Evolutionary conservation across 805 yeast genomes (phyloP).

Genomic region (Pichia kluyveri): DNA sequence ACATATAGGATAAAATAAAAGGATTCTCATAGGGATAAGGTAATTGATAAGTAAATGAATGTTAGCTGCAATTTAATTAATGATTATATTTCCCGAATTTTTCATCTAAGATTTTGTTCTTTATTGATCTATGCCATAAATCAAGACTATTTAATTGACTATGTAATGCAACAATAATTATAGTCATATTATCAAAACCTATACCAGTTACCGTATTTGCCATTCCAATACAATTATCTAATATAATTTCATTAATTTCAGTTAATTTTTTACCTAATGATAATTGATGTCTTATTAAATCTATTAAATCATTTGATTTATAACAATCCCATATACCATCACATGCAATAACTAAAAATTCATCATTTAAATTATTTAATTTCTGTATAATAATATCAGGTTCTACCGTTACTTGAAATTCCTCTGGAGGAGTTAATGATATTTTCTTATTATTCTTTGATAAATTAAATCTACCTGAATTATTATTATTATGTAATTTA

Average conservation of each 20-base stretch:
- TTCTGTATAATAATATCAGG: conserved; percentile 64
- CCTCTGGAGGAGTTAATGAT: conserved; percentile 46
- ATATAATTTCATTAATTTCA: conserved; percentile 46
- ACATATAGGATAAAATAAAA: too few species aligned
- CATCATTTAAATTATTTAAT: conserved; percentile 45
- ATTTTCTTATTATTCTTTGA: conserved; percentile 16
- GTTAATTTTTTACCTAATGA: conserved; percentile 49
- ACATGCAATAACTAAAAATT: conserved; percentile 66
- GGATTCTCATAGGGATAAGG: too few species aligned
- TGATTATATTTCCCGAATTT: conserved; percentile 23
- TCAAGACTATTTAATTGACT: conserved; percentile 28
- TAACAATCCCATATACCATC: conserved; percentile 80
- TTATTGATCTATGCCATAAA: conserved; percentile 53
- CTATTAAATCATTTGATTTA: conserved; percentile 45
- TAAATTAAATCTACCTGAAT: conserved; percentile 16
- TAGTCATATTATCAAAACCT: conserved; percentile 79
- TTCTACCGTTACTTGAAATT: conserved; percentile 70
- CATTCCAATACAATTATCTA: conserved; percentile 60
- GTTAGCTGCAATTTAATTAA: not conserved
- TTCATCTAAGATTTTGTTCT: conserved; percentile 28
- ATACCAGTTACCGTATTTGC: conserved; percentile 70
- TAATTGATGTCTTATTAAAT: conserved; percentile 48
- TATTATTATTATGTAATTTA: conserved; percentile 27
- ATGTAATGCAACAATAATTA: conserved; percentile 59
- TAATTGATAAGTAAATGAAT: too few species aligned